Base-by-base conservation (phyloP, 805 yeast species). In the Candida germanica region DNA sequence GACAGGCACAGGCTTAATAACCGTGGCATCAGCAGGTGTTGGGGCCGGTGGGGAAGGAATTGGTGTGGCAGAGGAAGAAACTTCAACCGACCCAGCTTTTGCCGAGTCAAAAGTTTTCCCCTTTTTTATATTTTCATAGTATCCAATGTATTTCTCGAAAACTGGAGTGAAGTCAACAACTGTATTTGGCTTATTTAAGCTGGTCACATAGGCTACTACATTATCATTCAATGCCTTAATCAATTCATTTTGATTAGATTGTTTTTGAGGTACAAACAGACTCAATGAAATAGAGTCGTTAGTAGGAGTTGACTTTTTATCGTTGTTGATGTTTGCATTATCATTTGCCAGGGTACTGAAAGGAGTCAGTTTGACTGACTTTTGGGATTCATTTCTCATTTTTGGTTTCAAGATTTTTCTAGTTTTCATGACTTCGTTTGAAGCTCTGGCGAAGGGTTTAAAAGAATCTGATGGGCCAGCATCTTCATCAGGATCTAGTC, bases 401-500 rank as follows among this genome's bases (percentile, higher is more conserved):
- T 71, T 71, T 11, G 83, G 83, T 50, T 73, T 67, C 18, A 85
- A 73, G 39, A 86, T 83, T 63, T 79, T 83, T 50, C 96, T 69
- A 38, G 63, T 71, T 18, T 87, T 75, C 73, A 87, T 58, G 5
- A 77, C 79, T 4, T 70, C 78, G 3, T 74, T 66, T 1, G 84
- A 69, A 0, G 95, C 93, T 31, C 44, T 53, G n/a, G 31, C 38
- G n/a, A 49, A 40, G 22, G 69, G 63, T 5, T 27, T 18, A 20
- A 33, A 30, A 29, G 38, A 33, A 15, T 28, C 29, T 9, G 40
- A 34, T 19, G 26, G 37, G 23, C 28, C 39, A 24, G 60, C 64
- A 5, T 54, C 55, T 3, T 26, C 25, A 31, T 23, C 35, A 12
- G 31, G 33, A 15, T 47, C 50, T 16, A 36, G 46, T 7, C 27